A percentile compares a stretch with the other conserved stretches of the same genome.
Conservation (phyloP, 1,139 yeast species). For the Zygosaccharomyces pseudobailii region DNA sequence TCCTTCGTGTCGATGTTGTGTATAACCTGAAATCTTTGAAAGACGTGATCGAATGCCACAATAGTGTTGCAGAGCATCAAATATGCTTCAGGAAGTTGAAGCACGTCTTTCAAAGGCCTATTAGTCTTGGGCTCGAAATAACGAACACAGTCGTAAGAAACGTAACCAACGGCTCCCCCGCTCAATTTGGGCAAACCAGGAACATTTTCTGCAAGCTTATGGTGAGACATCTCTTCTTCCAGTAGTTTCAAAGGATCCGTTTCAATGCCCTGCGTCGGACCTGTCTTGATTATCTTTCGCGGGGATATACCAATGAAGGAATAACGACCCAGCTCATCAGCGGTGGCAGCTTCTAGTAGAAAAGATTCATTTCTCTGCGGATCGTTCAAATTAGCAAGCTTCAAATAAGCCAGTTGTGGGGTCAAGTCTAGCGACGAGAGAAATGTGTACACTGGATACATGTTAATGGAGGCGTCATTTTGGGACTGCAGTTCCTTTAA, state of each 20-base stretch:
- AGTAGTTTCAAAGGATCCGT: constrained; percentile 75
- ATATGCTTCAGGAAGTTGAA: constrained; percentile 84
- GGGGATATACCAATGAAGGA: constrained; percentile 89
- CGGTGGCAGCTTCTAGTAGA: constrained; percentile 85
- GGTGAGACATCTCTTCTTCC: constrained; percentile 63
- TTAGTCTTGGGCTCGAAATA: constrained; percentile 91
- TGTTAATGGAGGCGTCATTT: constrained; percentile 38
- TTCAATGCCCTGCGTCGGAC: constrained; percentile 52
- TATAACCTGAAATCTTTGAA: constrained; percentile 84
- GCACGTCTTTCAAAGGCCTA: constrained; percentile 66
- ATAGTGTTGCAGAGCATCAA: constrained; percentile 88
- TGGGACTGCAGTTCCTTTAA: constrained; percentile 43
- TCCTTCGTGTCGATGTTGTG: constrained; percentile 56
- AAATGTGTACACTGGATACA: constrained; percentile 76
- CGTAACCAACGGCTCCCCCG: constrained; percentile 96
- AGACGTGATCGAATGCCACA: constrained; percentile 90
- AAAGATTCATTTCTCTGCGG: constrained; percentile 60
- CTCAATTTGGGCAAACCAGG: constrained; percentile 81
- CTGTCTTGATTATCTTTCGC: constrained; percentile 74
- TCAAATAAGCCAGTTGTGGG: constrained; percentile 85
- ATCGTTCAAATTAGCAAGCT: constrained; percentile 68
- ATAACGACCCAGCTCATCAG: constrained; percentile 83
- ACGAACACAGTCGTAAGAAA: constrained; percentile 92
- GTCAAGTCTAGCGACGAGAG: constrained; percentile 74
- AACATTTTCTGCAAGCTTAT: constrained; percentile 58